A percentile compares a stretch with the other conserved stretches of the same genome.
phyloP scores from a whole-genome alignment of 2,329 filamentous ascomycete genomes.

The Cytospora chrysosperma region DNA sequence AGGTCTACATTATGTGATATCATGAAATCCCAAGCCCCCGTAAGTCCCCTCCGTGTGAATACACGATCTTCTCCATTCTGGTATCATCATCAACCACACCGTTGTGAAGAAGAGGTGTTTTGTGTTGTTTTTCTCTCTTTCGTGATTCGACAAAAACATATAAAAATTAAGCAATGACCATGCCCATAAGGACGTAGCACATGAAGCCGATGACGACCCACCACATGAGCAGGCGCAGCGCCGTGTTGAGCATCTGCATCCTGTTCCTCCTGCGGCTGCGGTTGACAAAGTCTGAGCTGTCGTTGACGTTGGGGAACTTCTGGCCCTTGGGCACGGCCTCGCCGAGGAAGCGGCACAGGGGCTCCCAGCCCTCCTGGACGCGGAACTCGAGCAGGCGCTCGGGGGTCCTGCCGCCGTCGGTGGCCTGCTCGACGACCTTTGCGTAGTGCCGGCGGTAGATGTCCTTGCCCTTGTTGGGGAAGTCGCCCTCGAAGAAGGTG shows the following conservation, averaged over 20 bases:
- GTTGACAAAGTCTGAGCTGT: constrained; percentile 26
- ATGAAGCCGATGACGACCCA: constrained; percentile 24
- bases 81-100: not conserved
- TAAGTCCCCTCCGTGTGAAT: too few species aligned
- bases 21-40: not conserved
- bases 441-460: constrained; percentile 45
- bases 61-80: not conserved
- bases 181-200: constrained; percentile 25
- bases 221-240: constrained; percentile 27
- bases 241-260: constrained; percentile 29
- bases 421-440: constrained; percentile 34
- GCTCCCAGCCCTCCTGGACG: constrained; percentile 26
- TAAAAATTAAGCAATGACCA: constrained; percentile 11
- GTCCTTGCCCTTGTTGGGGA: constrained; percentile 63
- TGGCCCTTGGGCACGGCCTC: constrained; percentile 25
- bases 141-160: not conserved
- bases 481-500: constrained; percentile 67
- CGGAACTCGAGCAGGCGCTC: constrained; percentile 28
- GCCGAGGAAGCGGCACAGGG: constrained; percentile 25
- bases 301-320: constrained; percentile 27
- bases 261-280: constrained; percentile 28
- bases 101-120: too few species aligned
- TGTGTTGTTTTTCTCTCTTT: too few species aligned
- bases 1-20: not conserved
- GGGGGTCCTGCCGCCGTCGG: constrained; percentile 37